Percentiles rank a stretch among this genome's conserved stretches.
These are phyloP conservation scores for Cornus florida DNA, from an alignment of 148 eudicot species.

Conservation along the genomic window DNA sequence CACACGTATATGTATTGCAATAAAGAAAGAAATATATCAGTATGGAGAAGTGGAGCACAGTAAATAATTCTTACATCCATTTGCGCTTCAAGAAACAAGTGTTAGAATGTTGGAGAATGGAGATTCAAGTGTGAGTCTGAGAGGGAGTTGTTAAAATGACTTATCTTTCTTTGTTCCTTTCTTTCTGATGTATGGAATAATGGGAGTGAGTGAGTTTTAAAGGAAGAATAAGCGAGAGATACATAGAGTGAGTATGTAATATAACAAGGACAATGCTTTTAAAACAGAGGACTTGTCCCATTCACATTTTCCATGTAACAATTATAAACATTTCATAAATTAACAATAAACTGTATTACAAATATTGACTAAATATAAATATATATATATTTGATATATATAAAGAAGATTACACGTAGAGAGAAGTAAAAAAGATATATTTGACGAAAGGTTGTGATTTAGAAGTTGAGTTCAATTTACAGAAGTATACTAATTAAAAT, in stretches of 20 bases:
- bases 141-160: background rate
- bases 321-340: too few relatives aligned
- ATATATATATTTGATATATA: too few relatives aligned
- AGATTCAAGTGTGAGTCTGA: slow-evolving; percentile 1
- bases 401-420: too few relatives aligned
- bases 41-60: background rate
- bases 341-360: too few relatives aligned
- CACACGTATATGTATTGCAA: background rate
- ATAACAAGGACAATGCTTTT: too few relatives aligned
- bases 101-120: background rate
- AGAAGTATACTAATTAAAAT: background rate
- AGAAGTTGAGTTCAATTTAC: too few relatives aligned
- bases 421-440: too few relatives aligned
- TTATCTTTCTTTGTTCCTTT: slow-evolving; percentile 4
- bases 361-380: too few relatives aligned
- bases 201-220: background rate
- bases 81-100: background rate
- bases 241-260: background rate
- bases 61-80: slow-evolving; percentile 14
- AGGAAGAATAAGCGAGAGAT: background rate
- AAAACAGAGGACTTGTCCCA: too few relatives aligned
- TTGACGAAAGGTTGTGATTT: too few relatives aligned
- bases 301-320: too few relatives aligned
- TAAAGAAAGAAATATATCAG: too few relatives aligned
- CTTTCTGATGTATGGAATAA: background rate